These are phyloP conservation scores for Thymus quinquecostatus DNA, from an alignment of 257 asterid species.

Conservation along the genomic window DNA sequence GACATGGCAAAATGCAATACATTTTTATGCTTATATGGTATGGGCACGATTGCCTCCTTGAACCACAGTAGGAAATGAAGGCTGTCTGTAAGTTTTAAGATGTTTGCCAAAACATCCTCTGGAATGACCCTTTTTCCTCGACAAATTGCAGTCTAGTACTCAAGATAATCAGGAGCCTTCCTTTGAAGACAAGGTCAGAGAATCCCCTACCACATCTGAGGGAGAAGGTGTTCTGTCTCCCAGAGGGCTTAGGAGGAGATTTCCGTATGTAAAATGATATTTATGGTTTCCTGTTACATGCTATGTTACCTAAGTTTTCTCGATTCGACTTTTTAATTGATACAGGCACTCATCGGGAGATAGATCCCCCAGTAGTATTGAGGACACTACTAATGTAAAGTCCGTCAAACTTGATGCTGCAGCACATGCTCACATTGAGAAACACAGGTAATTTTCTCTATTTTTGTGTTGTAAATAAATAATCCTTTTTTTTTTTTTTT, in stretches of 20 bases:
- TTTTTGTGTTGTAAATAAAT: slow-evolving; percentile 18
- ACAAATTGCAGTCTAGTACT: slow-evolving; percentile 48
- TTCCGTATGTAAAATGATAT: slow-evolving; percentile 46
- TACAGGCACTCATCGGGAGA: slow-evolving; percentile 63
- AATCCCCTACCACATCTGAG: slow-evolving; percentile 49
- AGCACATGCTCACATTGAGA: slow-evolving; percentile 77
- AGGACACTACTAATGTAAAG: slow-evolving; percentile 42
- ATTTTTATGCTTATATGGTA: slow-evolving; percentile 5
- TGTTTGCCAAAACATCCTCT: slow-evolving; percentile 21
- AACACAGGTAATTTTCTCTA: slow-evolving; percentile 65
- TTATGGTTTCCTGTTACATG: background rate
- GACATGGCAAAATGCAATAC: background rate
- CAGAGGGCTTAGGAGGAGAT: slow-evolving; percentile 83
- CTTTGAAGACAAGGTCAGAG: slow-evolving; percentile 42
- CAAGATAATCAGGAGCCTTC: slow-evolving; percentile 48
- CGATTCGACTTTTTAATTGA: slow-evolving; percentile 32
- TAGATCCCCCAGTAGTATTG: slow-evolving; percentile 42
- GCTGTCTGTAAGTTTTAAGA: background rate
- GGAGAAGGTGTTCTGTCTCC: slow-evolving; percentile 52
- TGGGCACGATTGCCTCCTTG: background rate
- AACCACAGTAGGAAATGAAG: background rate
- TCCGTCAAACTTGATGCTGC: slow-evolving; percentile 84
- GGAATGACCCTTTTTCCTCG: slow-evolving; percentile 20
- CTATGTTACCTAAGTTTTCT: slow-evolving; percentile 18
- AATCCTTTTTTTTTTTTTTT: background rate